Percentiles rank a stretch among this genome's conserved stretches.
Evolutionary conservation across 1,284 basidiomycete species (phyloP).

Genomic region (Cystobasidium pallidum): DNA sequence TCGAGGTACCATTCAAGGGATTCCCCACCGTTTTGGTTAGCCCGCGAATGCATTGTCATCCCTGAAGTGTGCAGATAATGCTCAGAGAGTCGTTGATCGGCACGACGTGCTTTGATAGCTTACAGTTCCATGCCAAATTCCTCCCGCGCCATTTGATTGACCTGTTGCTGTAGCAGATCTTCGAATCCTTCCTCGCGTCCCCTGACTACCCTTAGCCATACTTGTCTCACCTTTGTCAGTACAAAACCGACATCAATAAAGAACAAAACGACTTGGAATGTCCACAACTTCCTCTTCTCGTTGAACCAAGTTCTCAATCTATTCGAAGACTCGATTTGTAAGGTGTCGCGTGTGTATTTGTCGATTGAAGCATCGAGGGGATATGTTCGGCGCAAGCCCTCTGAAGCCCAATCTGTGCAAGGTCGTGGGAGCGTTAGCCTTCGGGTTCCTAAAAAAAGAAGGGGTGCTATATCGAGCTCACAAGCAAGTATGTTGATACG

Average conservation of each 20-base stretch:
- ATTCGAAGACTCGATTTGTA: constrained; percentile 15
- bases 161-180: constrained; percentile 55
- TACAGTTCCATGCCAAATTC: constrained; percentile 60
- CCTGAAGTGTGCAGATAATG: background rate
- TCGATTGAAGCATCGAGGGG: constrained; percentile 57
- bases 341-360: constrained; percentile 19
- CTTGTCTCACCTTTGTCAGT: constrained; percentile 55
- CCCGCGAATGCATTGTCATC: constrained; percentile 36
- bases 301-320: constrained; percentile 54
- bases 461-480: no score
- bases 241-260: constrained; percentile 60
- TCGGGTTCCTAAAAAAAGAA: constrained; percentile 62
- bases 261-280: constrained; percentile 58
- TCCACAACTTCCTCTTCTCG: constrained; percentile 56
- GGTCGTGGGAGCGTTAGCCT: constrained; percentile 60
- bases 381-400: constrained; percentile 61
- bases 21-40: background rate
- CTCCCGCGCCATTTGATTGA: constrained; percentile 58
- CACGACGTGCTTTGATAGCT: background rate
- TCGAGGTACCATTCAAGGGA: background rate
- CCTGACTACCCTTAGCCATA: constrained; percentile 52
- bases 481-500: constrained; percentile 71
- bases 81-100: background rate
- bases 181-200: constrained; percentile 52
- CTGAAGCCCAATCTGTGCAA: constrained; percentile 58